Evolutionary conservation across 805 yeast species (phyloP).

Genomic region (Yamadazyma olivae): DNA sequence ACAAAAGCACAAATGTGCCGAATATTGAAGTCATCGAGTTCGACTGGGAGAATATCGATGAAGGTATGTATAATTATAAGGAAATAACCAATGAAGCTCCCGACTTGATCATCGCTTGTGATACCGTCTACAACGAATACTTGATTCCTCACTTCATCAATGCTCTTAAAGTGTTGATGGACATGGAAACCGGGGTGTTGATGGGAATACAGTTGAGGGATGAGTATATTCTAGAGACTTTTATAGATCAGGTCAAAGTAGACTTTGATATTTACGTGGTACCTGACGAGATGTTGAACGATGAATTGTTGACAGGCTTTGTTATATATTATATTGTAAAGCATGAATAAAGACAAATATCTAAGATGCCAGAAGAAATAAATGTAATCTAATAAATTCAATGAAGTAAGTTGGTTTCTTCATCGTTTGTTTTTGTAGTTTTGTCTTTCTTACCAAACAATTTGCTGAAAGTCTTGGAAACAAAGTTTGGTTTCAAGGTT

Average conservation of each 20-base stretch:
- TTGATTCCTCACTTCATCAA: slow-evolving; percentile 48
- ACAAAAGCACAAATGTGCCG: slow-evolving; percentile 10
- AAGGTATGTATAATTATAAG: slow-evolving; percentile 25
- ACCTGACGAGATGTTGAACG: slow-evolving; percentile 25
- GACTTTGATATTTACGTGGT: slow-evolving; percentile 35
- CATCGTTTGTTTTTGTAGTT: slow-evolving; percentile 2
- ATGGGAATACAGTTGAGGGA: slow-evolving; percentile 54
- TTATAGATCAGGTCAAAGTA: slow-evolving; percentile 32
- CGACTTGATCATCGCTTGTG: slow-evolving; percentile 58
- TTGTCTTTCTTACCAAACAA: slow-evolving; percentile 1
- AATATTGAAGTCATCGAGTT: slow-evolving; percentile 46
- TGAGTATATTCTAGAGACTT: slow-evolving; percentile 45
- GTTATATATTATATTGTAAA: slow-evolving; percentile 35
- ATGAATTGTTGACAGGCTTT: slow-evolving; percentile 39
- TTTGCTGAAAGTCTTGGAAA: neutral
- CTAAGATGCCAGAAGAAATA: neutral
- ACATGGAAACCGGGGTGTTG: slow-evolving; percentile 34
- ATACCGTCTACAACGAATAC: slow-evolving; percentile 63
- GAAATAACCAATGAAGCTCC: slow-evolving; percentile 20
- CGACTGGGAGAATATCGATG: slow-evolving; percentile 58
- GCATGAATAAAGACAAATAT: neutral
- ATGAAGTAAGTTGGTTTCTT: slow-evolving; percentile 6
- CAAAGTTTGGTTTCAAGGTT: slow-evolving; percentile 10
- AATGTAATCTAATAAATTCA: neutral
- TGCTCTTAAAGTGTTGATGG: slow-evolving; percentile 38